Base-by-base conservation (phyloP, 2,329 filamentous ascomycete species). In the Aspergillus sp. region DNA sequence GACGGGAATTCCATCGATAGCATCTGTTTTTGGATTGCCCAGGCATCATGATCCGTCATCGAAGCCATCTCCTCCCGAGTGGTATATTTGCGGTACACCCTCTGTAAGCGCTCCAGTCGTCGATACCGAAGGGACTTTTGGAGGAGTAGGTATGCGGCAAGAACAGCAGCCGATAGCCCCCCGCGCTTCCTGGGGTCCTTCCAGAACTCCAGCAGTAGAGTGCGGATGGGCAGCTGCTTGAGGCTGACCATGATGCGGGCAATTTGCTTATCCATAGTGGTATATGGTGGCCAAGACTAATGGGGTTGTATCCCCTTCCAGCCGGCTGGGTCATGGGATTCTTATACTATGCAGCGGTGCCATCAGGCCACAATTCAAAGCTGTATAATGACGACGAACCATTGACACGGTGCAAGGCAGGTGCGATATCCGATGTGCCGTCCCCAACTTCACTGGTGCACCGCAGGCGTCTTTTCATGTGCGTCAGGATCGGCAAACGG, bases 41-140 rank as follows among this genome's bases (percentile, higher is more conserved):
- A 81, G 0, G 83, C 82, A 58, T 85, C 78, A 6, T 78, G 68
- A 19, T 78, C 76, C 0, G 81, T 84, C 83, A 85, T 85, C 1
- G 69, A 70, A 2, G 73, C 66, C 60, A 81, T 73, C 4, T 77
- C 74, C 21, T 75, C 71, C 12, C 78, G 68, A 1, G 73, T 78
- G 7, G 71, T 69, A 55, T 80, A 82, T 24, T 52, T 52, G 3
- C 73, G 70, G 59, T 75, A 80, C 15, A 54, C 35, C 51, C 75
- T 69, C 27, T 68, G 65, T 40, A 76, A 69, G 17, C 79, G 70
- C 11, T 62, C 62, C 17, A 76, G 65, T 37, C 70, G 61, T 31
- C 60, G 68, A 54, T 69, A 73, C 35, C 71, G 64, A 6, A 73
- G 46, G 6, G 59, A 61, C 9, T 60, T 64, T n/a, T 62, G 62